Evolutionary conservation across 202 grass and related monocot genomes (phyloP), one percentile per base, ranked within the genome.

Genomic region (Tripidium arundinaceum): DNA sequence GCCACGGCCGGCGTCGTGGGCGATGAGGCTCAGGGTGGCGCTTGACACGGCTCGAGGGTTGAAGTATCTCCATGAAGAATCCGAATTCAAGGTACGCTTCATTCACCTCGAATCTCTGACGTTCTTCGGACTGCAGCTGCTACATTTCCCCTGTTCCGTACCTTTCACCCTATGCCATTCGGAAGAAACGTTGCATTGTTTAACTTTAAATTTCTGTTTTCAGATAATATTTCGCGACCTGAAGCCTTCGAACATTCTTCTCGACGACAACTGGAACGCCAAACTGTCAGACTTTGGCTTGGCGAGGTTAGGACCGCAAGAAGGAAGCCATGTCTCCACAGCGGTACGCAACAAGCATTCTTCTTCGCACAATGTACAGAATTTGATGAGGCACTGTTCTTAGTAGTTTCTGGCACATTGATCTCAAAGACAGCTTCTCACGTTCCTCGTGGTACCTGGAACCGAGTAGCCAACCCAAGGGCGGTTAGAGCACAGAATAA

Each of bases 201-300:
- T 50, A 7, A 8, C 7, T 24, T 43, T 46, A 18, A 25, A 60
- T 72, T 79, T 52, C 27, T 11, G 45, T 55, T 49, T 77, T 36
- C 83, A 94, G 95, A 98, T 98, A 80, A 98, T 98, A 87, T 98
- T 98, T 40, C 86, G 95, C 25, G 95, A 98, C 84, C 74, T 98
- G 52, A 98, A 98, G 82, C 91, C 95, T 43, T 98, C 95, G 2
- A 98, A 98, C 81, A 93, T 98, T 73, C 92, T 98, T 11, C 78
- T 98, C 31, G 92, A 98, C 13, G 92, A 83, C 19, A 86, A 93
- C n/a, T 98, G 94, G 92, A 94, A 98, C 16, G 95, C 95, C 0
- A 98, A 98, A 78, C 74, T 98, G 55, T 98, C 95, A 0, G 95
- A 98, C 46, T 98, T 98, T 8, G 95, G 95, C 24, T 91, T 98